These are phyloP conservation scores for Penicillium crystallinum DNA, from an alignment of 495 filamentous ascomycete genomes.

Conservation along the genomic window DNA sequence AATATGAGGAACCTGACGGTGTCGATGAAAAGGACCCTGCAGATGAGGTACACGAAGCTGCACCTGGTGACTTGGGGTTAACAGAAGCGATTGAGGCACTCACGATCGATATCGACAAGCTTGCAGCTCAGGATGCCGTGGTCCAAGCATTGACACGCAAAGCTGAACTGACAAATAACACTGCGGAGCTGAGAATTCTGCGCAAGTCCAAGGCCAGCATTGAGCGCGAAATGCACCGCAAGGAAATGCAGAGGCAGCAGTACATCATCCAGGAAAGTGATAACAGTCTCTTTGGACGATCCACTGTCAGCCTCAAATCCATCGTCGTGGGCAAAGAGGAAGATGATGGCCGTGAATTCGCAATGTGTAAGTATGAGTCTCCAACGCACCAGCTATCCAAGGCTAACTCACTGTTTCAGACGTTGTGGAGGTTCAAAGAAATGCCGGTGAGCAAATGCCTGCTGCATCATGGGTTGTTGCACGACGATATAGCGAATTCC, in stretches of 20 bases:
- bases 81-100: slow-evolving; percentile 86
- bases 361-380: slow-evolving; percentile 59
- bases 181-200: slow-evolving; percentile 84
- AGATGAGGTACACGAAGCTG: slow-evolving; percentile 89
- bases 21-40: slow-evolving; percentile 55
- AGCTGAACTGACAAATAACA: slow-evolving; percentile 95
- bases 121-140: slow-evolving; percentile 82
- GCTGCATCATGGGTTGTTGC: slow-evolving; percentile 77
- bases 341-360: slow-evolving; percentile 91
- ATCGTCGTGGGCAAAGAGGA: slow-evolving; percentile 89
- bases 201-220: slow-evolving; percentile 92
- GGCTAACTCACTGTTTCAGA: slow-evolving; percentile 36
- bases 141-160: slow-evolving; percentile 88
- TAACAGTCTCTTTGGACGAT: slow-evolving; percentile 92
- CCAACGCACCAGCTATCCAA: neutral
- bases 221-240: slow-evolving; percentile 83
- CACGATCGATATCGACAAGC: slow-evolving; percentile 81
- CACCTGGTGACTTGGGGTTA: slow-evolving; percentile 89
- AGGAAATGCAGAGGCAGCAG: slow-evolving; percentile 93
- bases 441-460: slow-evolving; percentile 85
- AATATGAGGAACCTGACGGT: slow-evolving; percentile 67
- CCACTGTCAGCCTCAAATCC: slow-evolving; percentile 80
- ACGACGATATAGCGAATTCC: slow-evolving; percentile 91
- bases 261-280: slow-evolving; percentile 98
- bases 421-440: slow-evolving; percentile 82